Evolutionary conservation across 2,329 filamentous ascomycete species (phyloP).

Genomic region (Cercospora sojina): DNA sequence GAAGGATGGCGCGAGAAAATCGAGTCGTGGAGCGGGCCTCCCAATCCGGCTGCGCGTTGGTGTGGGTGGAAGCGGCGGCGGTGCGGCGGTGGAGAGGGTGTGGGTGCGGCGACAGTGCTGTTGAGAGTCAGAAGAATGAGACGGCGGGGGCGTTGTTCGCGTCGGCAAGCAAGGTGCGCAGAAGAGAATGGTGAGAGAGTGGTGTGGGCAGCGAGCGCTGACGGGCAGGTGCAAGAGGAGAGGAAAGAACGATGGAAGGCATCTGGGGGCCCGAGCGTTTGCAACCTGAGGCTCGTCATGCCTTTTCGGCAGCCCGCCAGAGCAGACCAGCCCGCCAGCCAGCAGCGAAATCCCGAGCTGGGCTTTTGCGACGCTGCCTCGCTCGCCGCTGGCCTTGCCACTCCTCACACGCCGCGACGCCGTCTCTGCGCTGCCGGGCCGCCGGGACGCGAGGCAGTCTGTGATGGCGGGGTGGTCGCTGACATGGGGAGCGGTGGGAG

Average conservation of each 20-base stretch:
- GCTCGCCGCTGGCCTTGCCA: neutral
- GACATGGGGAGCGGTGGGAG: neutral
- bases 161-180: neutral
- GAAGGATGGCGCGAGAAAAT: conserved; percentile 14
- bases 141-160: neutral
- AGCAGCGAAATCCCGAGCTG: neutral
- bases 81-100: neutral
- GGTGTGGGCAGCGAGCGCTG: conserved; percentile 1
- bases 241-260: conserved; percentile 4
- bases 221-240: conserved; percentile 1
- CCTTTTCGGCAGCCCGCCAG: neutral
- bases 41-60: conserved; percentile 10
- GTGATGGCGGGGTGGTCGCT: neutral
- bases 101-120: conserved; percentile 1
- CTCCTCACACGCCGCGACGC: neutral
- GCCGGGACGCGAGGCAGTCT: neutral
- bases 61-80: conserved; percentile 10
- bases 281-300: neutral
- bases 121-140: neutral
- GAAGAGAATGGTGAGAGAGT: conserved; percentile 5
- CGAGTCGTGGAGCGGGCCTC: conserved; percentile 14
- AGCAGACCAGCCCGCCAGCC: neutral
- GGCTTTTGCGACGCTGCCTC: neutral
- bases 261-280: neutral
- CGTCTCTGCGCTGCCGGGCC: neutral